phyloP scores from a whole-genome alignment of 2,329 filamentous ascomycete species.

The Aspergillus sp. region DNA sequence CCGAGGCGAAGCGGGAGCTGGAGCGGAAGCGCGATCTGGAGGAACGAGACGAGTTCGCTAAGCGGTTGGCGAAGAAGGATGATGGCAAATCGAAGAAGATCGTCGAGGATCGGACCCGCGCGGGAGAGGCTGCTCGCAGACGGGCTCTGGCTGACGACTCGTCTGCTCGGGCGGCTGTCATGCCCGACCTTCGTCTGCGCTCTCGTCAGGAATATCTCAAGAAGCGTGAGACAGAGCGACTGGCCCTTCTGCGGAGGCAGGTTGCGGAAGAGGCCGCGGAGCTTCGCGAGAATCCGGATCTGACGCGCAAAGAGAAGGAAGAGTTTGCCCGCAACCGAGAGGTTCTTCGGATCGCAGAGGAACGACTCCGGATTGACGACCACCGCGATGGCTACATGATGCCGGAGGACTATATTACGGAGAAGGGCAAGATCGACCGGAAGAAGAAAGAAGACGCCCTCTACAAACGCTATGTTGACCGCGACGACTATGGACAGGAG shows the following conservation, averaged over 20 bases:
- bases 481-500: constrained; percentile 83
- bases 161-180: constrained; percentile 65
- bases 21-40: constrained; percentile 66
- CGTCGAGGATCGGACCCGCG: constrained; percentile 59
- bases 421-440: constrained; percentile 83
- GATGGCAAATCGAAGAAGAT: constrained; percentile 68
- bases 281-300: constrained; percentile 68
- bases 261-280: constrained; percentile 87
- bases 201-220: constrained; percentile 91
- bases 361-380: constrained; percentile 83
- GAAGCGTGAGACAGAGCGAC: constrained; percentile 82
- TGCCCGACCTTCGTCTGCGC: constrained; percentile 76
- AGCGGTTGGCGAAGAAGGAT: constrained; percentile 70
- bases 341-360: constrained; percentile 76
- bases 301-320: constrained; percentile 77
- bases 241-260: constrained; percentile 84
- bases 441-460: constrained; percentile 87
- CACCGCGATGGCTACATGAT: constrained; percentile 88
- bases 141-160: constrained; percentile 67
- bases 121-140: constrained; percentile 60
- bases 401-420: constrained; percentile 92
- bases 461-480: constrained; percentile 86
- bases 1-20: constrained; percentile 58
- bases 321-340: constrained; percentile 90
- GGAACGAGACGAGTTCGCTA: constrained; percentile 79